Base-by-base conservation (phyloP, 2,329 filamentous ascomycete species). In the Raffaelea arxii region DNA sequence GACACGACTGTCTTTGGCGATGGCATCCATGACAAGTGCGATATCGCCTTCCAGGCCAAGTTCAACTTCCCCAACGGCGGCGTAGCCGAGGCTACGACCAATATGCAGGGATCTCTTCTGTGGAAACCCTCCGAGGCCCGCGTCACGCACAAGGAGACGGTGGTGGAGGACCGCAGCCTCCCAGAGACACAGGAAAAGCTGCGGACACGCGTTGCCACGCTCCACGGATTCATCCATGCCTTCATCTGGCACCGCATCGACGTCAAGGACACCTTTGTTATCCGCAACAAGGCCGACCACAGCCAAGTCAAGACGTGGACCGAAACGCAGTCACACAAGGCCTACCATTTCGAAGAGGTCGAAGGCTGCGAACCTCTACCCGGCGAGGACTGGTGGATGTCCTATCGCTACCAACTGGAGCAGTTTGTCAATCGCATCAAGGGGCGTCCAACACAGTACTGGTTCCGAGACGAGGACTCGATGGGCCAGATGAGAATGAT, bases 321-420 rank as follows among this genome's bases (percentile, higher is more conserved):
- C 2, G 41, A 45, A 41, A 48, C 32, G 49, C 49, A 53, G 44
- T 54, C 55, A 9, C 57, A 56, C 40, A 65, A 65, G 54, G 60
- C 59, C 1, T 68, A 68, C 48, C 62, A 60, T 2, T 62, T 56
- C 50, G 46, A 49, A 14, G 63, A 66, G 11, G 60, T 57, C 6
- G 27, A 32, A 32, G 62, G 61, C 5, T 41, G 57, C 6, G 47
- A 49, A 11, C 51, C 57, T 21, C 51, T 56, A 36, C 55, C 58
- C 3, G 58, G 63, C 11, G 60, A 66, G 55, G 53, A 54, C 2
- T 65, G 58, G 46, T 73, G 69, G 70, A 58, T 61, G 30, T 64
- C 65, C 14, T 74, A 71, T 53, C 61, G 68, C 7, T 60, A 71
- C 53, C 64, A 69, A 59, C 59, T 75, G 25, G 69, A 74, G 55